Evolutionary conservation across 192 early-diverging fungal genomes (phyloP).

Genomic region (Coemansia sp.): DNA sequence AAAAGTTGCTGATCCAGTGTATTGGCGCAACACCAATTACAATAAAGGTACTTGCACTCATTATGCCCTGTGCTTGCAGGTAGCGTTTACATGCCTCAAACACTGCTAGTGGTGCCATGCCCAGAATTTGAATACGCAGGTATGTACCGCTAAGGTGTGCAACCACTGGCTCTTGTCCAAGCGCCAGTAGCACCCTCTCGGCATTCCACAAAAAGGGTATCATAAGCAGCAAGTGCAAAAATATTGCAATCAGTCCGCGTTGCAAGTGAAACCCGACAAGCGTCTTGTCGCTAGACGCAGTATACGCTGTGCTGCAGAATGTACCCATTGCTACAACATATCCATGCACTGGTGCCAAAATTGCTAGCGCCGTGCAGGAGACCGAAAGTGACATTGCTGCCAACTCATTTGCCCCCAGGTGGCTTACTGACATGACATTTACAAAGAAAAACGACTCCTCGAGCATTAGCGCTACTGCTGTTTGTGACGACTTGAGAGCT

Average conservation of each 20-base stretch:
- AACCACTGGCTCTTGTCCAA: constrained; percentile 72
- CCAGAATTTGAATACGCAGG: constrained; percentile 63
- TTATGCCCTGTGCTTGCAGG: constrained; percentile 80
- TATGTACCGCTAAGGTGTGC: constrained; percentile 61
- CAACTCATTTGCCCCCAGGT: constrained; percentile 58
- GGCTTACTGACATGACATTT: constrained; percentile 63
- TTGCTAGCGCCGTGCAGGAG: constrained; percentile 50
- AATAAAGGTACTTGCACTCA: constrained; percentile 76
- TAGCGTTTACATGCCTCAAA: constrained; percentile 80
- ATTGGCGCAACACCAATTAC: constrained; percentile 66
- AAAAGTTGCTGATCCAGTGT: constrained; percentile 73
- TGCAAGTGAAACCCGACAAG: constrained; percentile 66
- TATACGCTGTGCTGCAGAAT: constrained; percentile 63
- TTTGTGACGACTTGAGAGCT: constrained; percentile 32
- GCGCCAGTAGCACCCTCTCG: constrained; percentile 61
- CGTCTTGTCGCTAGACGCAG: constrained; percentile 58
- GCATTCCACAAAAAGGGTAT: constrained; percentile 65
- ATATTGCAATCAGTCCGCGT: constrained; percentile 70
- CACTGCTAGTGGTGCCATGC: constrained; percentile 69
- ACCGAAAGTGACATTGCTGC: constrained; percentile 64
- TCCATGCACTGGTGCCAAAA: constrained; percentile 59
- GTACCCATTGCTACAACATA: constrained; percentile 67
- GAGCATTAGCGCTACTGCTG: constrained; percentile 42
- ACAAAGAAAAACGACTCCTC: constrained; percentile 65
- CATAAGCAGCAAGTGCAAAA: constrained; percentile 67